Evolutionary conservation across 176 grass and related monocot species (phyloP), one percentile per base, ranked within the genome.

Genomic region (Triticum turgidum): DNA sequence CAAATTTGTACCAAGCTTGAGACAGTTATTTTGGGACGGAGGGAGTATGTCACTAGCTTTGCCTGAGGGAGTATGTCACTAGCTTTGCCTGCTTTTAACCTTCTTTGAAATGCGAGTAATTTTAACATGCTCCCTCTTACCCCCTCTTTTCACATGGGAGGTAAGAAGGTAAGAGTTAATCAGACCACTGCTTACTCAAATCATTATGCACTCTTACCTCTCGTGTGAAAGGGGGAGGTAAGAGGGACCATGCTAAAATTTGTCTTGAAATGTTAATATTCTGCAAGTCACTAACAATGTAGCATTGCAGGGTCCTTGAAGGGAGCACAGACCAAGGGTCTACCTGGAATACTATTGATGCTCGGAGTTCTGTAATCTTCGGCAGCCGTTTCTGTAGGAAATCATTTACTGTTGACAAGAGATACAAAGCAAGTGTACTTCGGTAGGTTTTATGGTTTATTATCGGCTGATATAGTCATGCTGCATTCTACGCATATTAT

Each of bases 221-320:
- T 44, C 42, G 11, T 44, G 42, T 44, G 42, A 44, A 44, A 44
- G 11, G 9, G 42, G 42, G 42, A 44, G 42, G 42, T 44, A 44
- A 44, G 42, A 44, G 42, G 42, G 10, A 44, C 42, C 42, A 44
- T 44, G 42, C 42, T 44, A 44, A 44, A 44, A 44, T 44, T 44
- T 44, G 42, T 44, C 10, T 62, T 24, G 22, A 65, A 75, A 65
- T 29, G 70, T 30, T 56, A 30, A 87, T 56, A 37, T 75, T 75
- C 32, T 47, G 35, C 63, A 37, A 87, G 21, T 62, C 54, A 77
- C 20, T 14, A 74, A 10, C 54, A 79, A 59, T 73, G 71, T 71
- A 74, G 49, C 25, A 14, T 79, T 38, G 17, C 86, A 96, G 96
- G 93, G 84, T 98, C 89, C 78, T 98, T 20, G 96, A 98, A 89